phyloP scores from a whole-genome alignment of 2,329 filamentous ascomycete genomes.

The Colletotrichum phormii region DNA sequence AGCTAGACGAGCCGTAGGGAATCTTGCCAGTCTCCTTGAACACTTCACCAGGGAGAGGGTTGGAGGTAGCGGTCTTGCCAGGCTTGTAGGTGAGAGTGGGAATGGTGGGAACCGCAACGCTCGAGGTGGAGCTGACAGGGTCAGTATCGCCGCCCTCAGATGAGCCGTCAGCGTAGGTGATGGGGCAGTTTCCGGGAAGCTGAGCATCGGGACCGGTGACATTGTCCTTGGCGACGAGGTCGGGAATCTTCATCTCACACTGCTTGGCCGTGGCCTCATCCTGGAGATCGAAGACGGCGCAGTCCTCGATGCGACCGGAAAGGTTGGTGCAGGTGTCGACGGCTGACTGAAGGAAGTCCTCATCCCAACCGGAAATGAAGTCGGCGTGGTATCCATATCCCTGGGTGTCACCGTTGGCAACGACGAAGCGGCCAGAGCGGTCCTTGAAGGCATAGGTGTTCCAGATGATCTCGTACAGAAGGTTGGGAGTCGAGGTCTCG shows the following conservation, averaged over 20 bases:
- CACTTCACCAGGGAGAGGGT: slow-evolving; percentile 55
- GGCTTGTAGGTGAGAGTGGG: slow-evolving; percentile 51
- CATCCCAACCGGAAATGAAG: slow-evolving; percentile 84
- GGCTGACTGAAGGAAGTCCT: slow-evolving; percentile 75
- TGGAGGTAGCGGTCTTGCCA: slow-evolving; percentile 47
- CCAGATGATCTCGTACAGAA: slow-evolving; percentile 91
- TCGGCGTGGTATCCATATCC: slow-evolving; percentile 84
- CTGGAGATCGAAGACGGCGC: slow-evolving; percentile 79
- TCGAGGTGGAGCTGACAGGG: slow-evolving; percentile 23
- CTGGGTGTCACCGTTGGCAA: slow-evolving; percentile 82
- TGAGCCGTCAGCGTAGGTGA: slow-evolving; percentile 49
- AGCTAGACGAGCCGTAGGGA: slow-evolving; percentile 31
- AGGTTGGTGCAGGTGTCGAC: slow-evolving; percentile 79
- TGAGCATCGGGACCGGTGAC: slow-evolving; percentile 63
- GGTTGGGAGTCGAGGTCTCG: slow-evolving; percentile 74
- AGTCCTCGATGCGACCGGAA: slow-evolving; percentile 78
- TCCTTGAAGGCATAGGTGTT: slow-evolving; percentile 74
- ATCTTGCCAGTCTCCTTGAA: slow-evolving; percentile 50
- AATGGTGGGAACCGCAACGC: slow-evolving; percentile 33
- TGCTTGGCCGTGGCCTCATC: slow-evolving; percentile 64
- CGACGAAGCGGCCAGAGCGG: slow-evolving; percentile 75
- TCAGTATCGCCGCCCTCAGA: slow-evolving; percentile 26
- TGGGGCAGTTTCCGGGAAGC: slow-evolving; percentile 74
- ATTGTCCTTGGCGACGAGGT: slow-evolving; percentile 68
- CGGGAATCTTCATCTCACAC: slow-evolving; percentile 74